Base-by-base conservation (phyloP, 1,284 basidiomycete genomes). In the Cystobasidium slooffiae region DNA sequence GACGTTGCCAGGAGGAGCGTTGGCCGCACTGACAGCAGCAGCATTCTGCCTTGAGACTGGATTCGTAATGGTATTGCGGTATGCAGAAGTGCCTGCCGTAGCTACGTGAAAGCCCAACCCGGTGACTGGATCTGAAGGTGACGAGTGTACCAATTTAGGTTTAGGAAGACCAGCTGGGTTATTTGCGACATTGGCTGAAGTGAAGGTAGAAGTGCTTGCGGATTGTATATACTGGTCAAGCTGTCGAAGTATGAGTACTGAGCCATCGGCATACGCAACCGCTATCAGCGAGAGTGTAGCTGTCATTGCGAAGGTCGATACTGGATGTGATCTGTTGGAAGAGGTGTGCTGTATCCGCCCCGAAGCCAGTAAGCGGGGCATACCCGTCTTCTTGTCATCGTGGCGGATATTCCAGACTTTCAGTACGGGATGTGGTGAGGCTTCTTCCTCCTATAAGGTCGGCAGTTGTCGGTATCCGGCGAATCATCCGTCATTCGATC, bases 201-300 rank as follows among this genome's bases (percentile, higher is more conserved):
- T 24, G 46, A 49, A 63, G 43, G 77, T 43, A n/a, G 75, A 0
- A 46, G 43, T 39, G 14, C 75, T 14, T 47, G 72, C 59, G 3
- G 77, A 43, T 8, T 81, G 78, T 18, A 80, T 74, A 14, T 92
- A 93, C 80, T 96, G 93, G 80, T 95, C 90, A 47, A 98, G 86
- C 79, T 97, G 92, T 4, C 93, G 89, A 81, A 94, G 94, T 20
- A 97, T 86, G 6, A 97, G 86, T 6, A 97, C 94, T 0, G 92
- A 92, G n/a, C 96, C 96, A 80, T 98, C 95, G 1, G 90, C 94
- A 10, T 98, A 87, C 8, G 94, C 96, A 52, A 97, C 87, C 5
- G 94, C 91, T 20, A 99, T 87, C 82, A 94, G 91, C 0, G 91
- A 88, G 0, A 97, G 86, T n/a, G 87, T 87, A 6, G 88, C 84